Percentiles rank a stretch among this genome's conserved stretches.
Evolutionary conservation across 179 eudicot species (phyloP).

Genomic region (Amaranthus tricolor): DNA sequence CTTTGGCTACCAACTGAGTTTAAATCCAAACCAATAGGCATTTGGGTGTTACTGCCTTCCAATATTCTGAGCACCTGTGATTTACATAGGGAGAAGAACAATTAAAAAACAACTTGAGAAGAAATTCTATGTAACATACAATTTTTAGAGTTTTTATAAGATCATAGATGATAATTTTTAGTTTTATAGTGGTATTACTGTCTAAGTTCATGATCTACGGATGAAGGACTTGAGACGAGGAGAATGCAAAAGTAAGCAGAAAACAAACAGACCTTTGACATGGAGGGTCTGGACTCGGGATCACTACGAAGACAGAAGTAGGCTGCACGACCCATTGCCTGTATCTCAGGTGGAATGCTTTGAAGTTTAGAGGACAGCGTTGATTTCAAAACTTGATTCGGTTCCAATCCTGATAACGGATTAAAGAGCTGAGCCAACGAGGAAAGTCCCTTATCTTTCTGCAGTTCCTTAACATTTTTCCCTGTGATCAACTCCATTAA

Average conservation of each 20-base stretch:
- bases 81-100: background rate
- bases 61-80: constrained; percentile 64
- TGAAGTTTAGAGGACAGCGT: constrained; percentile 33
- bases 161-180: background rate
- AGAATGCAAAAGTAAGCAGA: background rate
- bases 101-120: background rate
- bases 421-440: constrained; percentile 41
- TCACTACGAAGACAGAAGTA: constrained; percentile 75
- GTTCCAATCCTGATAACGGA: constrained; percentile 39
- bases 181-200: background rate
- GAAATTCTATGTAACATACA: background rate
- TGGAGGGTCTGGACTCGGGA: constrained; percentile 75
- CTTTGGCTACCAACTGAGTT: constrained; percentile 70
- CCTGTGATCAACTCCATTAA: constrained; percentile 79
- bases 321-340: constrained; percentile 74
- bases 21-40: constrained; percentile 56
- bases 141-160: background rate
- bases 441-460: constrained; percentile 36
- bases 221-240: background rate
- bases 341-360: constrained; percentile 58
- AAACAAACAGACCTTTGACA: constrained; percentile 63
- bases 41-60: constrained; percentile 58
- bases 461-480: constrained; percentile 53
- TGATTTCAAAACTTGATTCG: constrained; percentile 38
- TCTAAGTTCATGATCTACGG: background rate